Percentiles rank a stretch among this genome's conserved stretches.
These are phyloP conservation scores for Trypanosoma scelopori DNA, from an alignment of 208 protist species.

Conservation along the genomic window DNA sequence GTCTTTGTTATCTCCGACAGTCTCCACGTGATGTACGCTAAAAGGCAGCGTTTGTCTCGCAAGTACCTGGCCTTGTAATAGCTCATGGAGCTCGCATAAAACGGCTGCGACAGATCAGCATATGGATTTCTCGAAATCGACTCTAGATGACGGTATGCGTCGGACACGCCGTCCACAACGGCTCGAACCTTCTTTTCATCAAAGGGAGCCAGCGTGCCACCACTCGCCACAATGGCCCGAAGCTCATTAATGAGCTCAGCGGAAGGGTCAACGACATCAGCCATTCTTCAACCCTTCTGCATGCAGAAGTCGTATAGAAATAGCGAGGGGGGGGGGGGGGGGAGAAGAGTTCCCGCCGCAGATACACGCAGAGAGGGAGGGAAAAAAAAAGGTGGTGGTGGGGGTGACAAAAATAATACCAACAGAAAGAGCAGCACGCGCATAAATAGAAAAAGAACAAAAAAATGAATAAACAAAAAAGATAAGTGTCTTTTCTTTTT, in stretches of 20 bases:
- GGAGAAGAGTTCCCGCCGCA: neutral
- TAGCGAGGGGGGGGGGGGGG: slow-evolving; percentile 7
- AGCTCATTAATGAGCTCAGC: slow-evolving; percentile 83
- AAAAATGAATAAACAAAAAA: slow-evolving; percentile 7
- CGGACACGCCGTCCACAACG: slow-evolving; percentile 58
- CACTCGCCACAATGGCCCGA: slow-evolving; percentile 71
- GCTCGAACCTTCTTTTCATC: slow-evolving; percentile 71
- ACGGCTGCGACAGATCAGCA: slow-evolving; percentile 63
- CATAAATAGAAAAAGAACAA: slow-evolving; percentile 3
- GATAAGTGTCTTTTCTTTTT: neutral
- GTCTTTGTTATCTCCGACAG: slow-evolving; percentile 53
- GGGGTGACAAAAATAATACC: too few species aligned
- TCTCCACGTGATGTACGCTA: slow-evolving; percentile 81
- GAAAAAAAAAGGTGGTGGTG: too few species aligned
- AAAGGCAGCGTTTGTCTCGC: slow-evolving; percentile 76
- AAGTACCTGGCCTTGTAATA: slow-evolving; percentile 78
- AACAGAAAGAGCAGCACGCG: neutral
- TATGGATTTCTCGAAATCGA: slow-evolving; percentile 71
- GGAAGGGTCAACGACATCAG: slow-evolving; percentile 48
- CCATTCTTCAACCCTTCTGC: slow-evolving; percentile 13
- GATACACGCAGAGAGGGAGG: too few species aligned
- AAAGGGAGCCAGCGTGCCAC: slow-evolving; percentile 48
- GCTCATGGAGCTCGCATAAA: slow-evolving; percentile 70
- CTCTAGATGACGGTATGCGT: slow-evolving; percentile 52
- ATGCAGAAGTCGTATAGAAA: slow-evolving; percentile 32